Conservation (phyloP, 2,329 filamentous ascomycete species). For the Aspergillus aculeatus region DNA sequence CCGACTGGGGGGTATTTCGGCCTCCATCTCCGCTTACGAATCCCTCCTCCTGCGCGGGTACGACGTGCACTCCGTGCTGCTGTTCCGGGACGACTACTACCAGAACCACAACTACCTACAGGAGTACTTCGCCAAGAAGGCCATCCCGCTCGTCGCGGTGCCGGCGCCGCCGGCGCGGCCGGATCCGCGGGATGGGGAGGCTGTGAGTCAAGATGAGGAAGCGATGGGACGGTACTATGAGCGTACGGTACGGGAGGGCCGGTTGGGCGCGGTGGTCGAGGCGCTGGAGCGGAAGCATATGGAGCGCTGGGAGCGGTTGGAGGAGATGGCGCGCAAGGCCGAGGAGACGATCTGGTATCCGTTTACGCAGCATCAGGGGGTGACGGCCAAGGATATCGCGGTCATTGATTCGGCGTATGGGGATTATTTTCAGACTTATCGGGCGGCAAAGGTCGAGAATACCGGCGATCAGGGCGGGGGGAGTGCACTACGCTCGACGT, state of each 20-base stretch:
- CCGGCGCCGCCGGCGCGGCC: conserved; percentile 57
- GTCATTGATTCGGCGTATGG: conserved; percentile 78
- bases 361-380: conserved; percentile 74
- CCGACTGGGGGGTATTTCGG: conserved; percentile 74
- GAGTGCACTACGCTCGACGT: conserved; percentile 58
- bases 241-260: conserved; percentile 39
- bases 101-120: conserved; percentile 67
- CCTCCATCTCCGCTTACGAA: conserved; percentile 77
- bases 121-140: conserved; percentile 64
- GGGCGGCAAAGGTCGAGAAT: conserved; percentile 22
- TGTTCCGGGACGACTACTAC: conserved; percentile 67
- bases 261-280: conserved; percentile 49
- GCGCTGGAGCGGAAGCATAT: conserved; percentile 56
- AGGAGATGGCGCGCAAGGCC: conserved; percentile 62
- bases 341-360: conserved; percentile 76
- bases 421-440: conserved; percentile 70
- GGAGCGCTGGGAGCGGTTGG: conserved; percentile 57
- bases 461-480: conserved; percentile 25
- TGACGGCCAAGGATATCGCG: conserved; percentile 63
- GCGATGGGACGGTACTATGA: conserved; percentile 66
- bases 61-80: conserved; percentile 66
- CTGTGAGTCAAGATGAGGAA: conserved; percentile 51
- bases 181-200: conserved; percentile 24
- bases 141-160: conserved; percentile 58
- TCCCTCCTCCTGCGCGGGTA: conserved; percentile 76